A percentile compares a stretch with the other conserved stretches of the same genome.
phyloP scores from a whole-genome alignment of 345 rosid species.

The Eucalyptus viminalis region DNA sequence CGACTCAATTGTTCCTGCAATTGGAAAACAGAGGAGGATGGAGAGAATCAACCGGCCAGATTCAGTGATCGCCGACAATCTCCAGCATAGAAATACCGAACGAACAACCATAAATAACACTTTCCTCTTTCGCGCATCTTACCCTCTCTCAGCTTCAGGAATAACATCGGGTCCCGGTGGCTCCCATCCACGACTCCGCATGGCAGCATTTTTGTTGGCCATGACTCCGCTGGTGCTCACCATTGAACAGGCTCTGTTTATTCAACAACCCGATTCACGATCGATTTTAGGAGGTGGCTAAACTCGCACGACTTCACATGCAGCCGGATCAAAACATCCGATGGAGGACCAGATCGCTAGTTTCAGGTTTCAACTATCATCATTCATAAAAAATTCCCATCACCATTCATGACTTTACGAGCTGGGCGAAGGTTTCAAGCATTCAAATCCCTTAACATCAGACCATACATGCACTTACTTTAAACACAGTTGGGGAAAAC shows the following conservation, averaged over 20 bases:
- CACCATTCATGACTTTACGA: background rate
- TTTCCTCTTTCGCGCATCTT: no score
- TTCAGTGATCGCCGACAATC: no score
- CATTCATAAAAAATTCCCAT: background rate
- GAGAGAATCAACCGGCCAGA: no score
- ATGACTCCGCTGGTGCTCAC: background rate
- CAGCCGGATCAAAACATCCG: fast-evolving
- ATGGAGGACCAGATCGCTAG: background rate
- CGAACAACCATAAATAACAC: no score
- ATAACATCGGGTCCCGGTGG: background rate
- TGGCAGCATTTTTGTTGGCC: background rate
- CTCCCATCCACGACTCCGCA: background rate
- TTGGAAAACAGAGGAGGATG: no score
- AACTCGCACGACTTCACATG: background rate
- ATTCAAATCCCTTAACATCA: no score
- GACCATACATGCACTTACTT: no score
- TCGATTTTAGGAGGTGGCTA: background rate
- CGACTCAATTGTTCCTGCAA: no score
- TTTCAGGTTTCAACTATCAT: no score
- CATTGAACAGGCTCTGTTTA: background rate
- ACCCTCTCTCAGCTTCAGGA: background rate
- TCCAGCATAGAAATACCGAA: no score
- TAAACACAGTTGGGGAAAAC: no score
- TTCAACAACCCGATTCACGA: background rate
- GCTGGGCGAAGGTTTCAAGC: background rate